Conservation (phyloP, 1,139 yeast species). For the Pneumocystis wakefieldiae region DNA sequence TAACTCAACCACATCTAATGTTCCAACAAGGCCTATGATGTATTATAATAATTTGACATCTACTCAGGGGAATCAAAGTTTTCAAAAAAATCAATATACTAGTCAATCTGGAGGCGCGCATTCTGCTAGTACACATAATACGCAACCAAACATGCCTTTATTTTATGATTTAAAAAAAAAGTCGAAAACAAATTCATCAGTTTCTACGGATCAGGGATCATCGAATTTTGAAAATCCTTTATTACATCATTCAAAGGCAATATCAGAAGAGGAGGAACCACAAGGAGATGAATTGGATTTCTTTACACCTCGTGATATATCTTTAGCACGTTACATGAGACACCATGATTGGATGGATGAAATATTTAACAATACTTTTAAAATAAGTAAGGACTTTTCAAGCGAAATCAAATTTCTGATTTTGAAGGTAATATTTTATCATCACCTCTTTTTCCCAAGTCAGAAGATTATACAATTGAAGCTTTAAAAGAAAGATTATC, state of each 20-base stretch:
- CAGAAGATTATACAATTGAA: slow-evolving; percentile 10
- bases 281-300: slow-evolving; percentile 29
- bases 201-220: not conserved
- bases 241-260: not conserved
- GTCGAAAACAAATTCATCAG: not conserved
- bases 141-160: not conserved
- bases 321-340: slow-evolving; percentile 29
- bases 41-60: not conserved
- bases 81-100: not conserved
- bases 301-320: slow-evolving; percentile 29
- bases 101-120: not conserved
- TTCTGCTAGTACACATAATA: not conserved
- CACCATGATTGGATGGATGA: slow-evolving; percentile 34
- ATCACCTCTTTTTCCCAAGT: slow-evolving; percentile 21
- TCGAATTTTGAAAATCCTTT: not conserved
- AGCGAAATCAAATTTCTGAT: not conserved
- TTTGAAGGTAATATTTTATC: not conserved
- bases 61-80: not conserved
- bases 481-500: slow-evolving; percentile 15
- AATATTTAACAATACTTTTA: slow-evolving; percentile 18
- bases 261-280: not conserved
- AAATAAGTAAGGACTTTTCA: not conserved
- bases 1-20: slow-evolving; percentile 4
- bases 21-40: slow-evolving; percentile 2
- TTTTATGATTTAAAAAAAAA: not conserved